Evolutionary conservation across 2,329 filamentous ascomycete genomes (phyloP), one percentile per base, ranked within the genome.

Genomic region (Penicillium capsulatum): DNA sequence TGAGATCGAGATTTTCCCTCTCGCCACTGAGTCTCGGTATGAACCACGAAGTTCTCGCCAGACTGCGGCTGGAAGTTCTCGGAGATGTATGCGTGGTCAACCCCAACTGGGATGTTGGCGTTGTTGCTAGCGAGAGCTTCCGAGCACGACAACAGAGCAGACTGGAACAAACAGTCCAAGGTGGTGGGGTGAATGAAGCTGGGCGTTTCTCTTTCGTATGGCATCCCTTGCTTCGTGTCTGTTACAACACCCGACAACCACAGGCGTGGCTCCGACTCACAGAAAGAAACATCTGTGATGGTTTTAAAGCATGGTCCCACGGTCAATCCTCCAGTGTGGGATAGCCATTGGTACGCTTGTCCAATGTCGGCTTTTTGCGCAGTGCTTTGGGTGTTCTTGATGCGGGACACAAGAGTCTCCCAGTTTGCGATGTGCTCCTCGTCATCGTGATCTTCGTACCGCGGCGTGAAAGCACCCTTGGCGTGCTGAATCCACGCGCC

Each of bases 161-260:
- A 45, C 27, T 55, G 51, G 42, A 55, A 54, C 5, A 55, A 36
- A 10, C 39, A 45, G 34, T 55, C 53, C 9, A 55, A 45, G 3
- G 47, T 45, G 10, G 49, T 54, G 4, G 51, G 53, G 22, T 55
- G 51, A 13, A 55, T 45, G 10, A 51, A 40, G 22, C 38, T 42
- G 2, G 45, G 17, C 2, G 38, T 44, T 27, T 55, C 45, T 7
- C 26, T 40, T 28, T 51, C 47, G 20, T 53, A 30, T 0, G 53
- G 53, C 49, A 53, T 51, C 1, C 36, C 36, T 17, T 36, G 33
- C 28, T 40, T 45, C 3, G 51, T 53, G 15, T 54, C 45, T 3
- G 42, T 44, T 4, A 48, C 47, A 4, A 44, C 36, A 2, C 46
- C 48, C 1, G 40, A 44, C 2, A 48, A 16, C 40, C 41, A 51